A percentile compares a stretch with the other conserved stretches of the same genome.
Evolutionary conservation across 2,329 filamentous ascomycete species (phyloP).

Genomic region (Colletotrichum paranaense): DNA sequence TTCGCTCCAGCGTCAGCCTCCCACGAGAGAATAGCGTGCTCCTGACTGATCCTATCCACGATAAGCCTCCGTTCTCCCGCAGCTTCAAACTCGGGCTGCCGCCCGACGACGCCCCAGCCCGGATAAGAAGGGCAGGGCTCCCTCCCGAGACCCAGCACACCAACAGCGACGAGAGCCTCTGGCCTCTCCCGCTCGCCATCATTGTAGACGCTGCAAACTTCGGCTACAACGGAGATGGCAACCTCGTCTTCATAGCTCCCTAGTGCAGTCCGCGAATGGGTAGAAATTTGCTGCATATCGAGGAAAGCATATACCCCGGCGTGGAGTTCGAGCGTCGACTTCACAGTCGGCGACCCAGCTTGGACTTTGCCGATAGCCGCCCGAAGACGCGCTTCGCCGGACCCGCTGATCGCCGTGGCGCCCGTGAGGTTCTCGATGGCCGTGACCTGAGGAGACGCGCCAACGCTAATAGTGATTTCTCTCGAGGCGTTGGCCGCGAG

Average conservation of each 20-base stretch:
- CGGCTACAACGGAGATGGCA: conserved; percentile 67
- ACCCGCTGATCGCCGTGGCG: neutral
- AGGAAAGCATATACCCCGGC: conserved; percentile 74
- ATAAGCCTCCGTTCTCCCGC: conserved; percentile 52
- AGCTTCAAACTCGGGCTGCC: conserved; percentile 38
- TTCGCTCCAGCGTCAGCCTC: conserved; percentile 42
- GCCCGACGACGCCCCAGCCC: conserved; percentile 70
- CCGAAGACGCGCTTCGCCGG: conserved; percentile 11
- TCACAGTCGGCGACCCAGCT: neutral
- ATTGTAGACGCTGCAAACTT: conserved; percentile 71
- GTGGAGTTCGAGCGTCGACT: conserved; percentile 64
- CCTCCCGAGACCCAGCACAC: conserved; percentile 67
- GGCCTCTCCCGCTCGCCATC: conserved; percentile 42
- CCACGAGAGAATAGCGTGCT: conserved; percentile 71
- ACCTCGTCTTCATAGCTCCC: conserved; percentile 56
- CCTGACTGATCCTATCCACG: conserved; percentile 71
- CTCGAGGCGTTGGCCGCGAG: conserved; percentile 32
- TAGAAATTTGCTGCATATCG: conserved; percentile 74
- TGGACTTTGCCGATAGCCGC: neutral
- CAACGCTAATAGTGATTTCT: conserved; percentile 44
- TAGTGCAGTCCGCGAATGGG: conserved; percentile 51
- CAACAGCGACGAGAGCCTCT: conserved; percentile 69
- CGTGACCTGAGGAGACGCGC: conserved; percentile 46
- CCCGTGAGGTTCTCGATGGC: conserved; percentile 41
- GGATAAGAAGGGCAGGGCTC: conserved; percentile 70